These are phyloP conservation scores for Trypanosoma boissoni DNA, from an alignment of 208 protist species.

Conservation along the genomic window DNA sequence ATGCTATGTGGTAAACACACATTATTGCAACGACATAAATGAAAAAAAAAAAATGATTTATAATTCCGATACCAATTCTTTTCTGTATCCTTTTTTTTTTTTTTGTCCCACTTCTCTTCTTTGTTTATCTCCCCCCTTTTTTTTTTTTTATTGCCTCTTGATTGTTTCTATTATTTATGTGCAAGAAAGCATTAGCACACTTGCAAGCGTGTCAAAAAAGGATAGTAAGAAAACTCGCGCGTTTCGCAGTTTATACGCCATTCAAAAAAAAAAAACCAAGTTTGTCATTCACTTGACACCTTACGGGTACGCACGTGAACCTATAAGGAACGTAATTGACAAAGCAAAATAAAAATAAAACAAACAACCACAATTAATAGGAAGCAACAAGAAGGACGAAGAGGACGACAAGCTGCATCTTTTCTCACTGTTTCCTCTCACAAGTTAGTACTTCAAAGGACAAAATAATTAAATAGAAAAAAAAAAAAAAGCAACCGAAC, in stretches of 20 bases:
- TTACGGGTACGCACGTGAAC: too few species aligned
- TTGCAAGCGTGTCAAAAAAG: too few species aligned
- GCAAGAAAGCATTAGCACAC: too few species aligned
- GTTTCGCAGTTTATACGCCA: too few species aligned
- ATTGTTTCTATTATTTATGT: too few species aligned
- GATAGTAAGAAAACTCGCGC: too few species aligned
- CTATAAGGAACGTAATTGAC: neutral
- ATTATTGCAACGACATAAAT: neutral
- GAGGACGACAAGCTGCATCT: neutral
- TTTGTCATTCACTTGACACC: too few species aligned
- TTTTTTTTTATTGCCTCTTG: too few species aligned
- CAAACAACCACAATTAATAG: neutral
- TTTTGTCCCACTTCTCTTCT: constrained; percentile 24
- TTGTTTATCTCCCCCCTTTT: constrained; percentile 16
- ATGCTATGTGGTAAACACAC: neutral
- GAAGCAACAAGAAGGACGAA: neutral
- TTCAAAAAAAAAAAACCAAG: too few species aligned
- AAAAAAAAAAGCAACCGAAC: neutral
- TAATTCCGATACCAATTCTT: neutral
- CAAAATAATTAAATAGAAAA: neutral
- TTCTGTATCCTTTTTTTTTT: constrained; percentile 20
- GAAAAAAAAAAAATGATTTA: neutral
- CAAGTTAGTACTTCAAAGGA: too few species aligned
- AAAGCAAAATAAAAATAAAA: neutral
- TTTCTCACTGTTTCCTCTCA: too few species aligned